Base-by-base conservation (phyloP, 179 eudicot genomes). In the Silene coronaria region DNA sequence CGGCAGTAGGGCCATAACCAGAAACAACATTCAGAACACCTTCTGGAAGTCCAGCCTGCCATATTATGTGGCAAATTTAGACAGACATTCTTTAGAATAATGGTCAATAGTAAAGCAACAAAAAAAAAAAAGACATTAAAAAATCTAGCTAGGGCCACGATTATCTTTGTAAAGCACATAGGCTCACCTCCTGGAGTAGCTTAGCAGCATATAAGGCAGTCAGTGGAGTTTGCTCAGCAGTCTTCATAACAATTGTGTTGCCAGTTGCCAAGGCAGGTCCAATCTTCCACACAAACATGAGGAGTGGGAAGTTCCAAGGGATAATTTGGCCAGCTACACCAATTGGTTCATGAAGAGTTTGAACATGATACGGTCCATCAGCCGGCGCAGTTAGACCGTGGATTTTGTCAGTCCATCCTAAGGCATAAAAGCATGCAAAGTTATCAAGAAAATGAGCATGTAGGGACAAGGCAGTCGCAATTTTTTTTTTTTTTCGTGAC, bases 1-100 rank as follows among this genome's bases (percentile, higher is more conserved):
- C 95, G 63, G 95, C 95, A 60, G 95, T 87, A 13, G 91, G 89
- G 51, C 95, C 95, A 45, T 45, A 90, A 21, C 95, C 95, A 6
- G 91, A 85, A 76, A 90, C 80, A 7, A 90, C 73, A 74, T 90
- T 90, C 28, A 90, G 86, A 61, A 88, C 95, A 63, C 95, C 95
- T 28, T 89, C 85, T 59, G 95, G 95, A 61, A 87, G 85, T 58
- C 95, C 95, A 30, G 95, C 95, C 95, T 90, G 78, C 53, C 23
- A 62, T 19, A 53, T 4, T 14, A 46, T 21, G 67, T 24, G 58
- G 60, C 45, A 48, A 57, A 24, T 21, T 53, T 13, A 53, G 19
- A 53, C 21, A 6, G 21, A 17, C n/a, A 53, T 53, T 53, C 58
- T 5, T 13, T 51, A 51, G 57, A 51, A 51, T 51, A 51, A 51